Evolutionary conservation across 2,329 filamentous ascomycete species (phyloP).

Genomic region (Gnomoniopsis sp.): DNA sequence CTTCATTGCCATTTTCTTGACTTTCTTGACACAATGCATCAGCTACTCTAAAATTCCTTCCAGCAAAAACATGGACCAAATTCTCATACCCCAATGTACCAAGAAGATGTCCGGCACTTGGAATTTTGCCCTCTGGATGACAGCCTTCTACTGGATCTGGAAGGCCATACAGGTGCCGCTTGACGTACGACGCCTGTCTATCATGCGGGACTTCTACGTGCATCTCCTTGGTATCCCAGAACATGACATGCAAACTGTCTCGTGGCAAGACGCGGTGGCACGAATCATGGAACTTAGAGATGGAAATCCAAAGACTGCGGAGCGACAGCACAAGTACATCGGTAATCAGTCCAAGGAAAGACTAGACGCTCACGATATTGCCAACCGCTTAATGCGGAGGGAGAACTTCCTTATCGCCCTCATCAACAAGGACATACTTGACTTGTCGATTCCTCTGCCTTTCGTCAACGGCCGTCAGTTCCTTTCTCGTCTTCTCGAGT

Average conservation of each 20-base stretch:
- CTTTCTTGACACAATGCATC: conserved; percentile 81
- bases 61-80: conserved; percentile 52
- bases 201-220: conserved; percentile 83
- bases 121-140: conserved; percentile 78
- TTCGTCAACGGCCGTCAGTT: conserved; percentile 76
- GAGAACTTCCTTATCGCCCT: conserved; percentile 97
- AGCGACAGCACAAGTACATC: conserved; percentile 56
- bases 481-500: conserved; percentile 86
- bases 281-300: conserved; percentile 82
- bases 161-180: conserved; percentile 71
- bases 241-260: conserved; percentile 87
- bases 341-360: conserved; percentile 89
- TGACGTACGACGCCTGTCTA: conserved; percentile 68
- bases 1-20: conserved; percentile 79
- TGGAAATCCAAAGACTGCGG: conserved; percentile 76
- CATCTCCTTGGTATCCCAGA: conserved; percentile 78
- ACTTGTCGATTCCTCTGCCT: conserved; percentile 81
- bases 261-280: conserved; percentile 87
- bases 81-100: conserved; percentile 71
- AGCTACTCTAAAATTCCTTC: conserved; percentile 73
- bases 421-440: conserved; percentile 93
- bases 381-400: conserved; percentile 91
- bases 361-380: conserved; percentile 94
- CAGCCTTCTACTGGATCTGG: conserved; percentile 81
- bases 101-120: conserved; percentile 69